phyloP scores from a whole-genome alignment of 192 early-diverging fungal genomes.

The Coemansia sp. region DNA sequence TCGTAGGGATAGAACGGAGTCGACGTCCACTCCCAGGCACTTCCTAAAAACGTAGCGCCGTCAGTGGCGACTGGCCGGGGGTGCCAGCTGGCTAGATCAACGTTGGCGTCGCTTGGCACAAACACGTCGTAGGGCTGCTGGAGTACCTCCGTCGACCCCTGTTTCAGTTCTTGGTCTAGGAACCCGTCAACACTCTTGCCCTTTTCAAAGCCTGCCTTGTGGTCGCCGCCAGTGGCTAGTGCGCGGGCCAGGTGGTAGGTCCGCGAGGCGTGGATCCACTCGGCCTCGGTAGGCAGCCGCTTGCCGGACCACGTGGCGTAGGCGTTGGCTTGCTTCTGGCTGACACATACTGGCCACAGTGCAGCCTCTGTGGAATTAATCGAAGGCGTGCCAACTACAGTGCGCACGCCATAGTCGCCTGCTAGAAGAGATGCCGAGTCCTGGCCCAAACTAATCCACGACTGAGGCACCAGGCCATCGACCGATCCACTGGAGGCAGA shows the following conservation, averaged over 20 bases:
- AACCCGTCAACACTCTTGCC: conserved; percentile 8
- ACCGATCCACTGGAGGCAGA: neutral
- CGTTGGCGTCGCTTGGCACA: conserved; percentile 55
- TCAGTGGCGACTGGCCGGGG: conserved; percentile 37
- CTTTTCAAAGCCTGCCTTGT: neutral
- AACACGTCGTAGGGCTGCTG: conserved; percentile 26
- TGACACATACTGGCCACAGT: conserved; percentile 73
- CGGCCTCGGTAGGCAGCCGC: conserved; percentile 75
- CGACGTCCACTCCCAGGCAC: conserved; percentile 82
- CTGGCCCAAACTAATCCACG: conserved; percentile 52
- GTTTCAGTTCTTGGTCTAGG: conserved; percentile 9
- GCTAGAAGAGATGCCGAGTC: neutral
- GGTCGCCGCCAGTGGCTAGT: conserved; percentile 5
- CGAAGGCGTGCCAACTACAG: conserved; percentile 65
- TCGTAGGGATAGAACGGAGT: conserved; percentile 62
- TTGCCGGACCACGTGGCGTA: conserved; percentile 63
- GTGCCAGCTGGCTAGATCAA: conserved; percentile 69
- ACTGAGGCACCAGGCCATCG: conserved; percentile 50
- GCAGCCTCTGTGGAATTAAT: conserved; percentile 41
- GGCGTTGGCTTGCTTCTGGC: conserved; percentile 63
- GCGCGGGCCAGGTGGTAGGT: conserved; percentile 25
- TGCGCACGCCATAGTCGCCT: conserved; percentile 56
- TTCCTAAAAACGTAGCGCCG: conserved; percentile 44
- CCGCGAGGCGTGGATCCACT: conserved; percentile 56
- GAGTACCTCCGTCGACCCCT: neutral